Evolutionary conservation across 805 yeast species (phyloP).

Genomic region (Tetrapisispora arboricola): DNA sequence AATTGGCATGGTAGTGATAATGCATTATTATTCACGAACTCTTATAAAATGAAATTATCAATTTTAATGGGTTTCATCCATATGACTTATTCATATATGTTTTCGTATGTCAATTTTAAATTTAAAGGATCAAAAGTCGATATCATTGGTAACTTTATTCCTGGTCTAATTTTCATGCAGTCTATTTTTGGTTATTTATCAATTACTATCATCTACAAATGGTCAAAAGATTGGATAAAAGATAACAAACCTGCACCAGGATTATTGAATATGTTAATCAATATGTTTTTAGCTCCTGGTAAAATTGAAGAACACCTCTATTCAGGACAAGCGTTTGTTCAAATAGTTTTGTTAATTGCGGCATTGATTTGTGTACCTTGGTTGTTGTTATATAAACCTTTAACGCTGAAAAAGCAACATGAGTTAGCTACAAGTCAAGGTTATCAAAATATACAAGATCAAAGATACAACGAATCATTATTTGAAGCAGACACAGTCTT

Average conservation of each 20-base stretch:
- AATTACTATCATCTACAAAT: conserved; percentile 78
- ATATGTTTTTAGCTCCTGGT: conserved; percentile 94
- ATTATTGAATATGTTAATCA: conserved; percentile 84
- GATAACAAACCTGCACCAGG: conserved; percentile 80
- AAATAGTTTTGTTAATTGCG: conserved; percentile 56
- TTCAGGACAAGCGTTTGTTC: conserved; percentile 69
- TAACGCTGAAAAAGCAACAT: conserved; percentile 52
- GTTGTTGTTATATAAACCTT: conserved; percentile 76
- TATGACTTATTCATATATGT: conserved; percentile 82
- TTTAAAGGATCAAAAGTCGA: conserved; percentile 66
- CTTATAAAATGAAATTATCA: conserved; percentile 95
- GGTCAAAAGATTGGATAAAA: conserved; percentile 87
- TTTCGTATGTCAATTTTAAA: conserved; percentile 72
- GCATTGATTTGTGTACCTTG: conserved; percentile 91
- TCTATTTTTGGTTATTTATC: conserved; percentile 91
- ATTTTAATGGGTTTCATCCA: conserved; percentile 89
- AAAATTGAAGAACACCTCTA: conserved; percentile 70
- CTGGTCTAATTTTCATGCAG: conserved; percentile 91
- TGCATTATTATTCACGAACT: conserved; percentile 78
- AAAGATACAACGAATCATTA: conserved; percentile 23
- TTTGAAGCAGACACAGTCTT: conserved; percentile 22
- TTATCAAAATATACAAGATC: conserved; percentile 35
- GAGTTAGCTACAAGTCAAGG: conserved; percentile 28
- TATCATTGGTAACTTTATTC: conserved; percentile 84
- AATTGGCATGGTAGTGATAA: conserved; percentile 98